Conservation (phyloP, 306 rosid species). For the Prunus mongolica region DNA sequence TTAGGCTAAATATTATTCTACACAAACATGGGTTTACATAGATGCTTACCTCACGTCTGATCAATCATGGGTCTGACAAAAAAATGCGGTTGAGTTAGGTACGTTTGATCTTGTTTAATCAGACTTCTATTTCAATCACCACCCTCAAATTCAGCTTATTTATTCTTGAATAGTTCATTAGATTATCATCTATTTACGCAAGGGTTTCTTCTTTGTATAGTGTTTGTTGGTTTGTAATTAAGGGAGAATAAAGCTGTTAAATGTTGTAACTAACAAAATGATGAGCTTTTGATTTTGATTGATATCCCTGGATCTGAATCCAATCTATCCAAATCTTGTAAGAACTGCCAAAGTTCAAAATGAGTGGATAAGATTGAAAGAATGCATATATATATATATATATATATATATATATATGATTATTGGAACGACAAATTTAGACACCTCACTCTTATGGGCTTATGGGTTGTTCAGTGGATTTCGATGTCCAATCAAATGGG, state of each 20-base stretch:
- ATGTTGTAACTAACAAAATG: too few species aligned
- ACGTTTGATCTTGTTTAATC: background rate
- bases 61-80: background rate
- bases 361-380: background rate
- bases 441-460: background rate
- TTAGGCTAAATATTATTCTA: background rate
- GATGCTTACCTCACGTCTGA: background rate
- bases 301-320: background rate
- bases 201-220: background rate
- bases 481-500: background rate
- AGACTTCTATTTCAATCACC: background rate
- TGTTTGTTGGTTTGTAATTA: background rate
- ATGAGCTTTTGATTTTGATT: background rate
- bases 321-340: background rate
- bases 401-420: background rate
- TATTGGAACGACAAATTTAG: slow-evolving; percentile 2
- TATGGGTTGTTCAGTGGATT: background rate
- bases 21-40: background rate
- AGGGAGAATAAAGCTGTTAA: background rate
- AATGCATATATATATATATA: background rate
- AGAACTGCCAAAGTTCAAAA: background rate
- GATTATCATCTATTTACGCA: background rate
- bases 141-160: background rate
- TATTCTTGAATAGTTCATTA: background rate
- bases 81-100: background rate